Percentiles rank a stretch among this genome's conserved stretches.
Conservation (phyloP, 371 early-diverging fungal species). For the Actinomucor elegans region DNA sequence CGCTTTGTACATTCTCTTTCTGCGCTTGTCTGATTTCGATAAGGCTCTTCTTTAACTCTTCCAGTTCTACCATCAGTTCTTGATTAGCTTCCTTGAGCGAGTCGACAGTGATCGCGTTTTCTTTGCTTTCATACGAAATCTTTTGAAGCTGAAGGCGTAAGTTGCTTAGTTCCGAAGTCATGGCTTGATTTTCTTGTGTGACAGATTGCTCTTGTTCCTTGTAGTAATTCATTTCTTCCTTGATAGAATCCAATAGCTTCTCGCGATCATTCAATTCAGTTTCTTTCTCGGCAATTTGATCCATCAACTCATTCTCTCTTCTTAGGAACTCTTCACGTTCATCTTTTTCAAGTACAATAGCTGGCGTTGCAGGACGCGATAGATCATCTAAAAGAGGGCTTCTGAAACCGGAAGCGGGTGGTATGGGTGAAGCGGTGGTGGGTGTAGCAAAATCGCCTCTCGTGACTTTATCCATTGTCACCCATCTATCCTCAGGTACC, state of each 20-base stretch:
- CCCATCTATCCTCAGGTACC: slow-evolving; percentile 76
- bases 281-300: slow-evolving; percentile 87
- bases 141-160: slow-evolving; percentile 82
- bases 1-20: slow-evolving; percentile 35
- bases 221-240: slow-evolving; percentile 66
- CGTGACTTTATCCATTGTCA: slow-evolving; percentile 64
- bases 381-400: slow-evolving; percentile 37
- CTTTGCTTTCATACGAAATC: slow-evolving; percentile 82
- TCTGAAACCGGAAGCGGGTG: slow-evolving; percentile 53
- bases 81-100: slow-evolving; percentile 81
- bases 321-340: slow-evolving; percentile 91
- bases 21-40: slow-evolving; percentile 37
- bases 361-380: slow-evolving; percentile 79
- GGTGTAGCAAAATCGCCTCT: slow-evolving; percentile 46
- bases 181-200: slow-evolving; percentile 71
- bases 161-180: slow-evolving; percentile 68
- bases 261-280: slow-evolving; percentile 58
- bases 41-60: slow-evolving; percentile 66
- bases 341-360: slow-evolving; percentile 73
- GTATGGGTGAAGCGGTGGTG: slow-evolving; percentile 42
- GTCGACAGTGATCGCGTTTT: slow-evolving; percentile 79
- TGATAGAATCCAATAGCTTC: slow-evolving; percentile 55
- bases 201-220: slow-evolving; percentile 61
- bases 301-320: slow-evolving; percentile 91
- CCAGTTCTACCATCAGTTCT: slow-evolving; percentile 69